Base-by-base conservation (phyloP, 352 stramenopile genomes). In the Phytophthora foliorum region DNA sequence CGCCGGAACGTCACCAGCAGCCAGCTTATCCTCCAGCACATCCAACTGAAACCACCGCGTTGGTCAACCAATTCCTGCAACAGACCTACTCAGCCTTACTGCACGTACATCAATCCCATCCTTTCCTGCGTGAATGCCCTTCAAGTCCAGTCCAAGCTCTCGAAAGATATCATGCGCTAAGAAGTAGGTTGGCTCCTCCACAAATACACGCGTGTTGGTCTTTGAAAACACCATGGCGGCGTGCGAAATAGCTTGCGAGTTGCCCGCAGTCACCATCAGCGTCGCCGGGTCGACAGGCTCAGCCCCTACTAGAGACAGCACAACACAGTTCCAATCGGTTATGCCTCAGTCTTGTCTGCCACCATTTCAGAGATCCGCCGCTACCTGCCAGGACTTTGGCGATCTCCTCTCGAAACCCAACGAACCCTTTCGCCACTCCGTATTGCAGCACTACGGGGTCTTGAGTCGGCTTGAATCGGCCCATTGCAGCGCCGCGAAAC, bases 141-240 rank as follows among this genome's bases (percentile, higher is more conserved):
- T 76, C 29, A 98, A 56, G 24, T 91, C 78, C 11, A 98, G 71
- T 19, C 90, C 87, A 63, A 98, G 82, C 55, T 97, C 93, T 31
- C 80, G 80, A 52, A 99, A 98, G 77, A 99, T 97, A 38, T 92
- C 78, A 36, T 92, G 84, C 8, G 87, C 93, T 13, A 98, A 72
- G 59, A 98, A 98, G 72, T 99, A 98, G 5, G 93, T 98, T 11
- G 94, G 95, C 17, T 94, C 80, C 70, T 98, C 94, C 4, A 98
- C 82, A 61, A 96, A 94, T 13, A 97, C 91, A 17, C 91, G 81
- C 77, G 97, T 94, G 56, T 86, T 91, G 49, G 81, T 82, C 51
- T 84, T 77, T 16, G 88, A 80, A 22, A 94, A 88, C 19, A 80
- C 73, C 21, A 90, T 90, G 29, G 87, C 93, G 0, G 94, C 69